These are phyloP conservation scores for Aspergillus quadricinctus DNA, from an alignment of 2,329 filamentous ascomycete species.

Conservation along the genomic window DNA sequence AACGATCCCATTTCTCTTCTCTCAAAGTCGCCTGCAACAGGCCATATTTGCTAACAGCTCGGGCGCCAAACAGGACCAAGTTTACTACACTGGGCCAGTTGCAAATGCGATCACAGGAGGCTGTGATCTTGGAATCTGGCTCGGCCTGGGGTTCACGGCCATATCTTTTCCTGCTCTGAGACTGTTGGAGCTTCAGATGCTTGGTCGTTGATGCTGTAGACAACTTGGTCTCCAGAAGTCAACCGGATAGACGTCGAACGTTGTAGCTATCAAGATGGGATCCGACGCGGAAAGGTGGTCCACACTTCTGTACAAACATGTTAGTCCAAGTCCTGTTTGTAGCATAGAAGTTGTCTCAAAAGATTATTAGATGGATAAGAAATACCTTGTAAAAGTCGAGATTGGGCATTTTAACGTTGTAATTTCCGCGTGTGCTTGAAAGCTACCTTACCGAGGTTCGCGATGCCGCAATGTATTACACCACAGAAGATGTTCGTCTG, in stretches of 20 bases:
- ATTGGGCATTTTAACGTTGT: too few species aligned
- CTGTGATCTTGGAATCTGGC: conserved; percentile 36
- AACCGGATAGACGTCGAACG: not conserved
- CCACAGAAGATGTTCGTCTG: too few species aligned
- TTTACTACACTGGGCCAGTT: conserved; percentile 37
- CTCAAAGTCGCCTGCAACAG: not conserved
- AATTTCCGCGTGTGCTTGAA: too few species aligned
- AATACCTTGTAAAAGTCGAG: not conserved
- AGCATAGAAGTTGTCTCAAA: not conserved
- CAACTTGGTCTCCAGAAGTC: not conserved
- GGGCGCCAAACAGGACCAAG: conserved; percentile 25
- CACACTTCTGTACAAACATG: not conserved
- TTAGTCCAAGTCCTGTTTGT: not conserved
- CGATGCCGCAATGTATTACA: too few species aligned
- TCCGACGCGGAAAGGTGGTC: not conserved
- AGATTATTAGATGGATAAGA: not conserved
- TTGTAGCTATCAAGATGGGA: not conserved
- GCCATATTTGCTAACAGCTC: conserved; percentile 1
- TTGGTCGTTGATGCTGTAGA: conserved; percentile 21
- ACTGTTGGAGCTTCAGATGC: conserved; percentile 27
- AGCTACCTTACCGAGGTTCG: too few species aligned
- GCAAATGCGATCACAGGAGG: conserved; percentile 28
- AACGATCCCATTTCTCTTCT: not conserved
- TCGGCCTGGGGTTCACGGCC: conserved; percentile 32
- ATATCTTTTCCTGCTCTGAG: conserved; percentile 33